These are phyloP conservation scores for Tolypocladium capitatum DNA, from an alignment of 2,329 filamentous ascomycete genomes.

Conservation along the genomic window DNA sequence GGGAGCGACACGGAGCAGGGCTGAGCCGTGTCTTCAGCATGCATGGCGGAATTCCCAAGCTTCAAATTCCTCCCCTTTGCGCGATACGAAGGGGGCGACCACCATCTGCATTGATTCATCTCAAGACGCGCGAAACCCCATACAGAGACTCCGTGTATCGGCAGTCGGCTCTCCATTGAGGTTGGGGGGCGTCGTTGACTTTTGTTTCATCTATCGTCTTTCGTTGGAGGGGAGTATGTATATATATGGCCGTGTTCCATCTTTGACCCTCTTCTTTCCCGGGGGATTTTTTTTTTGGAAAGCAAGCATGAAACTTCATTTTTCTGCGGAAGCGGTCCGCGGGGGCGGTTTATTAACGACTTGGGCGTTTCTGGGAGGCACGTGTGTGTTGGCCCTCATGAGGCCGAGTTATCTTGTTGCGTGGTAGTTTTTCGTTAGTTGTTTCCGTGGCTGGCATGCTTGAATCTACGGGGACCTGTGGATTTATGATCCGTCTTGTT, in stretches of 20 bases:
- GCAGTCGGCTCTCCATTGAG: no score
- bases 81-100: neutral
- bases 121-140: no score
- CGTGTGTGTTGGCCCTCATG: no score
- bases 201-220: neutral
- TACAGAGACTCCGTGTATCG: no score
- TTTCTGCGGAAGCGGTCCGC: neutral
- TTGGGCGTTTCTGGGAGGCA: neutral
- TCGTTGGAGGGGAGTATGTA: no score
- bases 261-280: no score
- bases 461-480: neutral
- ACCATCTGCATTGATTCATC: neutral
- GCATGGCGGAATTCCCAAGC: no score
- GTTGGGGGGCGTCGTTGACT: neutral
- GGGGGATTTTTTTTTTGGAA: neutral
- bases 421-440: neutral
- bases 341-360: neutral
- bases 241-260: neutral
- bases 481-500: neutral
- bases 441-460: neutral
- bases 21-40: neutral
- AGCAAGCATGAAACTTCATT: neutral
- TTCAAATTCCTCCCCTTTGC: neutral
- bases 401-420: neutral
- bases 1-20: constrained; percentile 12